Conservation (phyloP, 129 eudicot genomes). For the Glebionis coronaria region DNA sequence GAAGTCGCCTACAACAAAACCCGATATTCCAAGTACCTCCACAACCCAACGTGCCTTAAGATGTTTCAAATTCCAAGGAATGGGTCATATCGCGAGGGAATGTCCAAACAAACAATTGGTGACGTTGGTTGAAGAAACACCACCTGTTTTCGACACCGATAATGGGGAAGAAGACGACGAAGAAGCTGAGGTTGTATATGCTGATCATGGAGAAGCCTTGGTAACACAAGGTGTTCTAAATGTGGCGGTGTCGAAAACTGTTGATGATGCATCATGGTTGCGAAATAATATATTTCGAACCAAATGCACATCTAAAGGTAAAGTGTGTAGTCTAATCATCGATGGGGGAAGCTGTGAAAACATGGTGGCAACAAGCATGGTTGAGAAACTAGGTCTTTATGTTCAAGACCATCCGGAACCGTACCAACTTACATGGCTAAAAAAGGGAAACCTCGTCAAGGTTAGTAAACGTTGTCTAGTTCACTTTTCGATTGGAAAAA, state of each 20-base stretch:
- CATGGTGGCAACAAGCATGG: too few species aligned
- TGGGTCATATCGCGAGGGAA: background rate
- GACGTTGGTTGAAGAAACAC: background rate
- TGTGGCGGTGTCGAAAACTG: background rate
- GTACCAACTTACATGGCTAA: too few species aligned
- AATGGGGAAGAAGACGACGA: background rate
- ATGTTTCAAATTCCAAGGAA: background rate
- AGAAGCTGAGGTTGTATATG: background rate
- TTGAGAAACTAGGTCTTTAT: too few species aligned
- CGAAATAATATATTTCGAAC: slow-evolving; percentile 4
- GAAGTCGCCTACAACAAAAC: too few species aligned
- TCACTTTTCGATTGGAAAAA: too few species aligned
- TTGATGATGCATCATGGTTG: background rate
- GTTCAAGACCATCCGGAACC: too few species aligned
- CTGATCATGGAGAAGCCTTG: background rate
- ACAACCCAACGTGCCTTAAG: background rate
- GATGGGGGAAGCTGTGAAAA: background rate
- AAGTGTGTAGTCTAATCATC: background rate
- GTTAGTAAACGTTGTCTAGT: too few species aligned
- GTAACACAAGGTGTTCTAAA: background rate
- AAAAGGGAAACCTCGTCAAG: too few species aligned
- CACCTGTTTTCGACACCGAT: background rate
- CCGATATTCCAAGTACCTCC: background rate
- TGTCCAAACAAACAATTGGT: background rate
- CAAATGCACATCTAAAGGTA: background rate